Evolutionary conservation across 164 flowering plant genomes (phyloP), one percentile per base, ranked within the genome.

Genomic region (Magnolia kwangsiensis): DNA sequence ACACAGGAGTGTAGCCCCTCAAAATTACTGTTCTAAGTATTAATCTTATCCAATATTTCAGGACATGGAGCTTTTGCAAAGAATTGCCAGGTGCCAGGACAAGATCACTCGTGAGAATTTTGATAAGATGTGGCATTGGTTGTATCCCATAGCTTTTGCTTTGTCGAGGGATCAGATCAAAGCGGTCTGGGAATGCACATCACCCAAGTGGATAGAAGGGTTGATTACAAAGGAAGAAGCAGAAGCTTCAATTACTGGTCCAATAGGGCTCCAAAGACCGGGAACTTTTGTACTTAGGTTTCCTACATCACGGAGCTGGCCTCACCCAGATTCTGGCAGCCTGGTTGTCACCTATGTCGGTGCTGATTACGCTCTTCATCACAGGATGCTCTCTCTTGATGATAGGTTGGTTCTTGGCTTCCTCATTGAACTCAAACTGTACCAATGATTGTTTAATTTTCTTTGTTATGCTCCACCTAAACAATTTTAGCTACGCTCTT

Each of bases 291-390:
- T 91, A n/a, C 85, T 96, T 45, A 86, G 99, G 71, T 96, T 96
- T 80, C 98, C 99, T 37, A 89, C 96, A 50, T 89, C 99, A 76
- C 85, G 98, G 79, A 91, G 94, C 84, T 96, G 99, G 99, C 99
- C 99, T 51, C 99, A 96, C 74, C 99, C 99, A 58, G 99, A 96
- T 83, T 94, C 99, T n/a, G 99, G 98, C 72, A 85, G 87, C 81
- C 85, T 96, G 81, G 76, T 94, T 78, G 95, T 90, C 75, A 89
- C 97, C 65, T 96, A 91, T 75, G 89, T 96, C 78, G 95, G 91
- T 76, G 77, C 80, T 74, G 92, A 94, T 83, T 85, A 82, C 77
- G 50, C 80, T 51, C 78, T 96, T 80, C 97, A 80, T 72, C 93
- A 93, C 84, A 84, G 87, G 78, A 83, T 90, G 63, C 88, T 94